A percentile compares a stretch with the other conserved stretches of the same genome.
These are phyloP conservation scores for Alternaria solani DNA, from an alignment of 2,329 filamentous ascomycete genomes.

Conservation along the genomic window DNA sequence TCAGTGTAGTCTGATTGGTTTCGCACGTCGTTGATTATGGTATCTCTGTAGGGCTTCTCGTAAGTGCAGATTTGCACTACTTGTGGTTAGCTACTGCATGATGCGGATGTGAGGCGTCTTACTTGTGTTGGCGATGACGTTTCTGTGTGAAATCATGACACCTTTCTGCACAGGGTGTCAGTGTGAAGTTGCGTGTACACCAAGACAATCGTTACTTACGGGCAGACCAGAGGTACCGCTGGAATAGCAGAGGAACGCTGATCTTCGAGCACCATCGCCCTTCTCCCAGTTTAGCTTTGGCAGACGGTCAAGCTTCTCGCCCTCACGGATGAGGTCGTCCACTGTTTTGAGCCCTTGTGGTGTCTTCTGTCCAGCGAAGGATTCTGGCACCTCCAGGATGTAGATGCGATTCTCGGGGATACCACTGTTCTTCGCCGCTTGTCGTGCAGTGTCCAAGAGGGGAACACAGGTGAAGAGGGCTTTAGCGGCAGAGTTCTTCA, in stretches of 20 bases:
- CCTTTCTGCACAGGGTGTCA: conserved; percentile 67
- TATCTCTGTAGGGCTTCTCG: conserved; percentile 58
- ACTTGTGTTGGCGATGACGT: conserved; percentile 76
- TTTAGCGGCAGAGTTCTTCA: conserved; percentile 73
- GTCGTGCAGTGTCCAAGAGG: conserved; percentile 69
- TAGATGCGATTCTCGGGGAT: conserved; percentile 72
- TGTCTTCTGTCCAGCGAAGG: conserved; percentile 57
- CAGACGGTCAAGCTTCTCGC: conserved; percentile 62
- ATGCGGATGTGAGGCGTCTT: conserved; percentile 7
- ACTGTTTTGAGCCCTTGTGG: conserved; percentile 67
- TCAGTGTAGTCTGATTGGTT: conserved; percentile 59
- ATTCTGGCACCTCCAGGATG: conserved; percentile 71
- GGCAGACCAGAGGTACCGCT: conserved; percentile 82
- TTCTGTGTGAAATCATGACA: conserved; percentile 81
- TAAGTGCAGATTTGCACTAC: conserved; percentile 65
- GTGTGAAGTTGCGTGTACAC: neutral
- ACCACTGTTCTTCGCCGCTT: conserved; percentile 69
- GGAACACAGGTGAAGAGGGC: conserved; percentile 76
- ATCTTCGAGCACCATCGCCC: conserved; percentile 72
- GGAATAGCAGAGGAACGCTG: conserved; percentile 81
- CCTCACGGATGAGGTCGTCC: conserved; percentile 70
- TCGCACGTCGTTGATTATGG: conserved; percentile 39
- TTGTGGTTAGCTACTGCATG: conserved; percentile 7
- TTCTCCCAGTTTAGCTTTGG: conserved; percentile 66
- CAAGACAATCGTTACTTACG: conserved; percentile 54